Conservation (phyloP, 2,329 filamentous ascomycete species). For the Pseudogymnoascus sp. region DNA sequence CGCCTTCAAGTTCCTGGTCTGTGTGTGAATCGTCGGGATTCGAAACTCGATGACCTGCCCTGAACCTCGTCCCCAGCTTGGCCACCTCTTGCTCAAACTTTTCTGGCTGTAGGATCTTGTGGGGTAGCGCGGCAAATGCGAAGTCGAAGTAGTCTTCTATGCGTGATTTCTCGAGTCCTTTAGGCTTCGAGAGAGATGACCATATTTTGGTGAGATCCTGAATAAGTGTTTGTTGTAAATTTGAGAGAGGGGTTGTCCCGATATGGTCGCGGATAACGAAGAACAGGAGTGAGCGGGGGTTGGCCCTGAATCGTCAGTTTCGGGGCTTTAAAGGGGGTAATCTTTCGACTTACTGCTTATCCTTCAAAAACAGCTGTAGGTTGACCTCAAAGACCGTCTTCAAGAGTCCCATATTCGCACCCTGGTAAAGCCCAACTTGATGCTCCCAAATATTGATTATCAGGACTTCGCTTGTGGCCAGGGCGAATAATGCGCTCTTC, state of each 20-base stretch:
- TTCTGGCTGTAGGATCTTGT: conserved; percentile 93
- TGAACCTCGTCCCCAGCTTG: conserved; percentile 73
- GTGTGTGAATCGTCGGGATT: conserved; percentile 52
- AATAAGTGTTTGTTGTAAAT: conserved; percentile 81
- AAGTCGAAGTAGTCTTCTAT: conserved; percentile 99
- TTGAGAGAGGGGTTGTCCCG: conserved; percentile 80
- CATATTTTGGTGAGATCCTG: conserved; percentile 90
- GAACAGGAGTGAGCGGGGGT: conserved; percentile 85
- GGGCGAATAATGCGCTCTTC: conserved; percentile 93
- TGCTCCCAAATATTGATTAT: conserved; percentile 99
- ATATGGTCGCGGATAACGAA: conserved; percentile 98
- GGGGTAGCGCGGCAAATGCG: conserved; percentile 87
- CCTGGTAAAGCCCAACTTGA: conserved; percentile 95
- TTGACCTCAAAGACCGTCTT: conserved; percentile 99
- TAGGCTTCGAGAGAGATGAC: conserved; percentile 84
- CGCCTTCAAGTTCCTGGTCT: conserved; percentile 68
- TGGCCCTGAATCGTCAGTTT: conserved; percentile 51
- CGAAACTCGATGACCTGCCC: conserved; percentile 67
- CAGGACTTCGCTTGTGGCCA: conserved; percentile 94
- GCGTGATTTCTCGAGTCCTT: conserved; percentile 75
- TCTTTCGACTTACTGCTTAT: conserved; percentile 63
- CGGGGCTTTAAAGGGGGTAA: conserved; percentile 13
- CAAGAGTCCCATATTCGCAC: conserved; percentile 94
- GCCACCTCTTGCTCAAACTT: conserved; percentile 77
- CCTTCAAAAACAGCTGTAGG: conserved; percentile 90